A percentile compares a stretch with the other conserved stretches of the same genome.
These are phyloP conservation scores for Cyberlindnera xishuangbannaensis DNA, from an alignment of 805 yeast genomes.

Conservation along the genomic window DNA sequence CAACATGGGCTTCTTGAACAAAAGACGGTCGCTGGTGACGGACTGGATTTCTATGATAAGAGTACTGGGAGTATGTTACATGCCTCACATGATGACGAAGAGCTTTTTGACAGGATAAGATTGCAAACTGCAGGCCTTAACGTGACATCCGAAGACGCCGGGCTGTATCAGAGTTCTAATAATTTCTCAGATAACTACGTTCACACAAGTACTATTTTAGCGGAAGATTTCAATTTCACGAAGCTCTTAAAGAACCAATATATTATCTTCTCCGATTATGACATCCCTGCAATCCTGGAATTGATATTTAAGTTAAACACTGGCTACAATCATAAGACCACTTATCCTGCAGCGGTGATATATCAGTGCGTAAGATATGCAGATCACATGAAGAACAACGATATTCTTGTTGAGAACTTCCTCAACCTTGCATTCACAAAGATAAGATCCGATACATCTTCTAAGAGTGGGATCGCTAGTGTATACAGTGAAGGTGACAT, in stretches of 20 bases:
- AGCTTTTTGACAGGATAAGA: conserved; percentile 27
- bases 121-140: conserved; percentile 34
- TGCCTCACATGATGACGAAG: conserved; percentile 33
- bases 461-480: conserved; percentile 53
- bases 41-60: conserved; percentile 17
- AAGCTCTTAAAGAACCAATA: conserved; percentile 52
- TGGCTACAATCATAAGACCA: conserved; percentile 38
- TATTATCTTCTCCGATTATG: conserved; percentile 55
- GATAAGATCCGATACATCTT: conserved; percentile 53
- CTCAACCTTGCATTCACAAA: conserved; percentile 56
- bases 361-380: conserved; percentile 71
- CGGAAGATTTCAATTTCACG: conserved; percentile 47
- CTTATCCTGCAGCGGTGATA: conserved; percentile 61
- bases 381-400: conserved; percentile 48
- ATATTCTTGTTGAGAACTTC: conserved; percentile 50
- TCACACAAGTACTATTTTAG: too few species aligned
- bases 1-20: conserved; percentile 39
- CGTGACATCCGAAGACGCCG: conserved; percentile 16
- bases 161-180: conserved; percentile 20
- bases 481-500: conserved; percentile 48
- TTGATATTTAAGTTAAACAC: conserved; percentile 57
- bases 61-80: conserved; percentile 9
- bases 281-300: conserved; percentile 67
- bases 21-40: conserved; percentile 1
- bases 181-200: conserved; percentile 14